A percentile compares a stretch with the other conserved stretches of the same genome.
phyloP scores from a whole-genome alignment of 2,329 filamentous ascomycete genomes.

The Fusarium albosuccineum region DNA sequence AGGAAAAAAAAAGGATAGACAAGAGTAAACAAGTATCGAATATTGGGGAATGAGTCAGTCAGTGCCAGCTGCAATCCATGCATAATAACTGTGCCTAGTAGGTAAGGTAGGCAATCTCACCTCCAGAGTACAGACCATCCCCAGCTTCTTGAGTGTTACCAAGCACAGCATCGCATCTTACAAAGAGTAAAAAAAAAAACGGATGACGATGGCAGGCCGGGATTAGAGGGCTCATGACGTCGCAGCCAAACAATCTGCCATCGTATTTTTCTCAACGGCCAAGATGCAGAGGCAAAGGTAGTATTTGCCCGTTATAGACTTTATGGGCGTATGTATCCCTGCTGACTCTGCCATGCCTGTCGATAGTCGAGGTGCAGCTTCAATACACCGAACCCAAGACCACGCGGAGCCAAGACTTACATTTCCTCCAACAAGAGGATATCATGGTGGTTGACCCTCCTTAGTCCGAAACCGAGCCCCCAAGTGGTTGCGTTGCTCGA shows the following conservation, averaged over 20 bases:
- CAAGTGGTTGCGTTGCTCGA: background rate
- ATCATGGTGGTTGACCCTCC: background rate
- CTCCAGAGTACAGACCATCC: background rate
- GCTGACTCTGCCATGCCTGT: too few relatives aligned
- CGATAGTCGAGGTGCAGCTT: too few relatives aligned
- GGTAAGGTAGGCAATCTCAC: background rate
- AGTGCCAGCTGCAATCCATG: too few relatives aligned
- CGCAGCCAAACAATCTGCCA: background rate
- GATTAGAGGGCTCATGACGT: slow-evolving; percentile 30
- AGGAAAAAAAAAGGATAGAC: too few relatives aligned
- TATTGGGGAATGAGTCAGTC: too few relatives aligned
- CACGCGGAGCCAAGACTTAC: background rate
- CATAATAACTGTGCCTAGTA: too few relatives aligned
- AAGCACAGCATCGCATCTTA: slow-evolving; percentile 7
- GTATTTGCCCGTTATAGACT: slow-evolving; percentile 17
- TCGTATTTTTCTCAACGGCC: slow-evolving; percentile 13
- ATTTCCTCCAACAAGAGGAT: background rate
- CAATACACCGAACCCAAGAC: slow-evolving; percentile 4
- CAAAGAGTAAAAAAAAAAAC: slow-evolving; percentile 9
- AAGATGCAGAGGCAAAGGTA: slow-evolving; percentile 22
- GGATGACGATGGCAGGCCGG: slow-evolving; percentile 34
- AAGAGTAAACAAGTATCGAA: background rate
- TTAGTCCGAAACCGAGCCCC: background rate
- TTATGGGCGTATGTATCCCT: too few relatives aligned
- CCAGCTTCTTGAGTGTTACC: slow-evolving; percentile 9